Evolutionary conservation across 1,139 yeast genomes (phyloP).

Genomic region (Barnettozyma hawaiiensis): DNA sequence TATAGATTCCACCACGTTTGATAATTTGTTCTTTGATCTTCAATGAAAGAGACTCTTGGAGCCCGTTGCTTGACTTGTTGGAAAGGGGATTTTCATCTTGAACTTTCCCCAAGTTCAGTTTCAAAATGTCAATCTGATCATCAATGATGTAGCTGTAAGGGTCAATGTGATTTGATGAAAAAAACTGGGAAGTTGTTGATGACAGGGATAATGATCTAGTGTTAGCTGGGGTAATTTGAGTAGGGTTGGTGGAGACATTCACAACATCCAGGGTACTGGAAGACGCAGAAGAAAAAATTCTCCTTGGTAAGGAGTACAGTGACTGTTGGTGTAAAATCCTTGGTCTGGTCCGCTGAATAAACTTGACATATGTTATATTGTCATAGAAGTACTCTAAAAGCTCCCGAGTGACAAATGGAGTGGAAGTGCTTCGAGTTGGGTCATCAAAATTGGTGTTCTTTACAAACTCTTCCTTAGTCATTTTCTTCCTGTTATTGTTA

Average conservation of each 20-base stretch:
- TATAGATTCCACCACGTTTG: constrained; percentile 13
- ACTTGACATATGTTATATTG: constrained; percentile 54
- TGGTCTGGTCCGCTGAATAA: constrained; percentile 25
- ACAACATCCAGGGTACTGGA: constrained; percentile 20
- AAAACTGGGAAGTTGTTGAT: constrained; percentile 24
- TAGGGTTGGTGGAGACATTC: background rate
- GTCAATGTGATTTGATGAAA: constrained; percentile 23
- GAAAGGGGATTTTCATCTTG: constrained; percentile 25
- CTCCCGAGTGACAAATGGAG: constrained; percentile 26
- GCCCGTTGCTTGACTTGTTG: constrained; percentile 6
- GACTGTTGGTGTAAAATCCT: constrained; percentile 8
- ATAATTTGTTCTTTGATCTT: constrained; percentile 7
- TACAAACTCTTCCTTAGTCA: constrained; percentile 57
- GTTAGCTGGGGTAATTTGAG: background rate
- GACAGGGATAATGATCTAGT: constrained; percentile 20
- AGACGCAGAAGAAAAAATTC: constrained; percentile 23
- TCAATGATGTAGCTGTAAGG: constrained; percentile 31
- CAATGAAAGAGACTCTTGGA: constrained; percentile 10
- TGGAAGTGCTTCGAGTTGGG: constrained; percentile 16
- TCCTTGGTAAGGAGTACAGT: constrained; percentile 22
- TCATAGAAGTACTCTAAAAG: constrained; percentile 52
- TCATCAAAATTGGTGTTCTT: constrained; percentile 37
- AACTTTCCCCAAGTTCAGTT: constrained; percentile 17
- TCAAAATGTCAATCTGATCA: constrained; percentile 21
- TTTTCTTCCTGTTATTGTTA: constrained; percentile 54